Conservation (phyloP, 345 rosid species). For the Melaleuca alternifolia region DNA sequence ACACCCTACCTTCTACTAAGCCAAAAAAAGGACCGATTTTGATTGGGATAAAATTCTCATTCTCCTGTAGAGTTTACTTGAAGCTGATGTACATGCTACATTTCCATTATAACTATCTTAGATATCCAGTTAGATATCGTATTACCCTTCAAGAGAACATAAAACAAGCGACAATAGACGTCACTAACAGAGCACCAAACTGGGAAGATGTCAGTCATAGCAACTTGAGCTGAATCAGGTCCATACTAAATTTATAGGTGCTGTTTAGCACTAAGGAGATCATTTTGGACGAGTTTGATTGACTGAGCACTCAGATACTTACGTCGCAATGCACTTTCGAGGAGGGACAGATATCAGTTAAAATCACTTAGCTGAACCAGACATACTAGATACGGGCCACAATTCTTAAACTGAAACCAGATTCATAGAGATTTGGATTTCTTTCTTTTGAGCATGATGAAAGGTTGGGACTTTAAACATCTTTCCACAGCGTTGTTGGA, state of each 20-base stretch:
- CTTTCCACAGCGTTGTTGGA: background rate
- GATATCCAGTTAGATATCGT: background rate
- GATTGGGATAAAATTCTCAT: background rate
- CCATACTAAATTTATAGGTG: background rate
- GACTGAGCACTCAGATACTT: background rate
- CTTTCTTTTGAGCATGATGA: background rate
- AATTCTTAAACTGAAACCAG: background rate
- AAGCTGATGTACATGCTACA: background rate
- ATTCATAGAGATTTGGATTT: background rate
- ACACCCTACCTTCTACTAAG: background rate
- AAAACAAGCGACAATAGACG: background rate
- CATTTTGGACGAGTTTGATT: background rate
- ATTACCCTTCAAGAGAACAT: background rate
- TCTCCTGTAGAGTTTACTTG: background rate
- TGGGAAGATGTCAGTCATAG: background rate
- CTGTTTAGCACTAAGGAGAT: background rate
- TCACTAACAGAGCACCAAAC: fast-evolving
- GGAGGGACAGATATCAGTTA: background rate
- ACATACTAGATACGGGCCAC: background rate
- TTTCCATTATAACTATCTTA: background rate
- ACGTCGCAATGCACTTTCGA: background rate
- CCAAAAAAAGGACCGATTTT: fast-evolving
- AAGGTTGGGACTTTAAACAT: background rate
- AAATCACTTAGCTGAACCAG: background rate
- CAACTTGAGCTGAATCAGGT: background rate